These are phyloP conservation scores for Glycine latifolia DNA, from an alignment of 306 rosid genomes.

Conservation along the genomic window DNA sequence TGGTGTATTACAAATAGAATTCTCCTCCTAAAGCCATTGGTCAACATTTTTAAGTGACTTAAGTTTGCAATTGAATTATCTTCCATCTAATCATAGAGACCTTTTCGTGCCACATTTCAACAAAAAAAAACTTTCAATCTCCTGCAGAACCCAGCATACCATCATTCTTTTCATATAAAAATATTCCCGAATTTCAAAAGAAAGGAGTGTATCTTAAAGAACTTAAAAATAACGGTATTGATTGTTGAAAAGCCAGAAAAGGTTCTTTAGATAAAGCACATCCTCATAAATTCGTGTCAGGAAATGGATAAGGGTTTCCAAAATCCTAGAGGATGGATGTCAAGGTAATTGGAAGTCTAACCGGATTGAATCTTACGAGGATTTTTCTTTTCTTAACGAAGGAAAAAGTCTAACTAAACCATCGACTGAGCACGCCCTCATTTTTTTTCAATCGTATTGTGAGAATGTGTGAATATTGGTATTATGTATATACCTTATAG, in stretches of 20 bases:
- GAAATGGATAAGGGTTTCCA: not conserved
- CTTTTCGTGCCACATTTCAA: not conserved
- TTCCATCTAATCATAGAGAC: not conserved
- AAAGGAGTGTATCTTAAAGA: no score
- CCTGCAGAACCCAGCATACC: not conserved
- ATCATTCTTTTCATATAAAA: no score
- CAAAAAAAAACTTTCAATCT: not conserved
- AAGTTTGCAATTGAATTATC: not conserved
- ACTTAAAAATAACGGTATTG: no score
- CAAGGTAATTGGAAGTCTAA: not conserved
- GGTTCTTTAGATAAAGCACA: not conserved
- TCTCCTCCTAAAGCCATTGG: no score
- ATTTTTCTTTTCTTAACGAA: not conserved
- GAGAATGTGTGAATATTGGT: not conserved
- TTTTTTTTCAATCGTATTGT: not conserved
- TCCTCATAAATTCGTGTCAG: not conserved
- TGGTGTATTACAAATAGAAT: no score
- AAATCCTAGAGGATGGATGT: not conserved
- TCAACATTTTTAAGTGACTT: not conserved
- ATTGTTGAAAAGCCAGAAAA: not conserved
- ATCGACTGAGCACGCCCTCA: not conserved
- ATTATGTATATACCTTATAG: not conserved
- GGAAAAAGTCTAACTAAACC: not conserved
- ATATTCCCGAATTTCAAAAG: no score
- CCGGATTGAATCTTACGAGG: not conserved